Percentiles rank a stretch among this genome's conserved stretches.
These are phyloP conservation scores for Coffea eugenioides DNA, from an alignment of 257 asterid genomes.

Conservation along the genomic window DNA sequence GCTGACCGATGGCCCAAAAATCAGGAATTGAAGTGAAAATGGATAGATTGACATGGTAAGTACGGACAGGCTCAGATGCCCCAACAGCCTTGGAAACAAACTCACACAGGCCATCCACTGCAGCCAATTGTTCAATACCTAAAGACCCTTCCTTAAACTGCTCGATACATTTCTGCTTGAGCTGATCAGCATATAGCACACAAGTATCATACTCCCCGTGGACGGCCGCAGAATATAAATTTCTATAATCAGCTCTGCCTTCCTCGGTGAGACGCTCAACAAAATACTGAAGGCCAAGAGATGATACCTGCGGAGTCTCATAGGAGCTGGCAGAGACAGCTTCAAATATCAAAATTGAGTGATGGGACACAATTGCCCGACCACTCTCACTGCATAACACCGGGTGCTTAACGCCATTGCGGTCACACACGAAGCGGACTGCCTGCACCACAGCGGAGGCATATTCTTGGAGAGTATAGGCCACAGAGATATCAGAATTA, in stretches of 20 bases:
- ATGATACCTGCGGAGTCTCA: slow-evolving; percentile 43
- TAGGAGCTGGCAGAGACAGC: slow-evolving; percentile 60
- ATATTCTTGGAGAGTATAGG: slow-evolving; percentile 66
- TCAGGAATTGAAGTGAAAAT: slow-evolving; percentile 94
- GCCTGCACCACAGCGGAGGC: slow-evolving; percentile 84
- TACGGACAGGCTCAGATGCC: slow-evolving; percentile 51
- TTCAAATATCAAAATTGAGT: slow-evolving; percentile 74
- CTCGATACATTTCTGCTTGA: slow-evolving; percentile 79
- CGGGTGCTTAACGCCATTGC: slow-evolving; percentile 73
- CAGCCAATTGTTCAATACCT: slow-evolving; percentile 77
- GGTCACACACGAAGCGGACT: slow-evolving; percentile 55
- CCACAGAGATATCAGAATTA: slow-evolving; percentile 81
- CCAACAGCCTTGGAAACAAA: slow-evolving; percentile 65
- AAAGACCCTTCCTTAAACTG: slow-evolving; percentile 83
- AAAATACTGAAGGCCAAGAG: slow-evolving; percentile 45
- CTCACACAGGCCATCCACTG: slow-evolving; percentile 80
- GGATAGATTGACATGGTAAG: slow-evolving; percentile 79
- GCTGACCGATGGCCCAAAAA: slow-evolving; percentile 89
- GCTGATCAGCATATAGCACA: slow-evolving; percentile 65
- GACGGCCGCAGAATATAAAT: slow-evolving; percentile 59
- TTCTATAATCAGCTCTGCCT: slow-evolving; percentile 57
- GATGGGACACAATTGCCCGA: slow-evolving; percentile 94
- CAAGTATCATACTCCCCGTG: slow-evolving; percentile 65
- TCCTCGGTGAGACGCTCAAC: slow-evolving; percentile 58
- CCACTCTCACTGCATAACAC: slow-evolving; percentile 95